phyloP scores from a whole-genome alignment of 768 basidiomycete species.

The Polyporus arcularius region DNA sequence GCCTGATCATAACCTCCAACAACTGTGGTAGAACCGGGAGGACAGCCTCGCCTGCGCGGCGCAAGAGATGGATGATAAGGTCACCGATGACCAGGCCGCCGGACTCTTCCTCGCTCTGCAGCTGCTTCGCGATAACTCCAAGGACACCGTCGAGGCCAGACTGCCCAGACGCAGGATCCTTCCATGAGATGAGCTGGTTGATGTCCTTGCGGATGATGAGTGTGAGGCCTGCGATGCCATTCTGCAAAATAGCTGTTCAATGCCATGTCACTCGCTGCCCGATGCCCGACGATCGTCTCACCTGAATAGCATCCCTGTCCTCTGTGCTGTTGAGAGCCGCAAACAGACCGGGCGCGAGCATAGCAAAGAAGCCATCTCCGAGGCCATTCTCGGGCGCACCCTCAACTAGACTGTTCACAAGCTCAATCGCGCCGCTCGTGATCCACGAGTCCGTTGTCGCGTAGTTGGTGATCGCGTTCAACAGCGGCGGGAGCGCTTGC shows the following conservation, averaged over 20 bases:
- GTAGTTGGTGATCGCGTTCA: slow-evolving; percentile 59
- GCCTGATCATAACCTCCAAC: slow-evolving; percentile 76
- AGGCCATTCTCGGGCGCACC: slow-evolving; percentile 65
- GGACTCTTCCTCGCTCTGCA: slow-evolving; percentile 84
- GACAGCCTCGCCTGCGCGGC: slow-evolving; percentile 78
- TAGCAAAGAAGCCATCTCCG: slow-evolving; percentile 78
- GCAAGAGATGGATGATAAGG: slow-evolving; percentile 88
- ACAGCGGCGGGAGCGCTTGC: slow-evolving; percentile 72
- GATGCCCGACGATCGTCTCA: slow-evolving; percentile 28
- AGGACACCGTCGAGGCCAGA: slow-evolving; percentile 78
- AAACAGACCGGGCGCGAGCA: slow-evolving; percentile 77
- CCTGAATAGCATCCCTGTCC: slow-evolving; percentile 86
- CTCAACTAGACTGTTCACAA: slow-evolving; percentile 69
- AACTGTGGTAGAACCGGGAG: slow-evolving; percentile 86
- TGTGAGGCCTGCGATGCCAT: slow-evolving; percentile 81
- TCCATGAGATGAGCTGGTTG: slow-evolving; percentile 78
- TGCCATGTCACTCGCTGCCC: neutral
- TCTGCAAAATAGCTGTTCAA: slow-evolving; percentile 43
- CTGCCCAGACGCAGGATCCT: slow-evolving; percentile 56
- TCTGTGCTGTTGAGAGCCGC: slow-evolving; percentile 66
- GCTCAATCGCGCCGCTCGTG: slow-evolving; percentile 78
- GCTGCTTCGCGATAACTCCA: slow-evolving; percentile 71
- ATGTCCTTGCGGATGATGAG: slow-evolving; percentile 86
- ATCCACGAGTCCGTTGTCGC: slow-evolving; percentile 71
- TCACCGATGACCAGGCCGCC: slow-evolving; percentile 94